These are phyloP conservation scores for Ceratorhiza oryzae-sativae DNA, from an alignment of 1,284 basidiomycete species.

Conservation along the genomic window DNA sequence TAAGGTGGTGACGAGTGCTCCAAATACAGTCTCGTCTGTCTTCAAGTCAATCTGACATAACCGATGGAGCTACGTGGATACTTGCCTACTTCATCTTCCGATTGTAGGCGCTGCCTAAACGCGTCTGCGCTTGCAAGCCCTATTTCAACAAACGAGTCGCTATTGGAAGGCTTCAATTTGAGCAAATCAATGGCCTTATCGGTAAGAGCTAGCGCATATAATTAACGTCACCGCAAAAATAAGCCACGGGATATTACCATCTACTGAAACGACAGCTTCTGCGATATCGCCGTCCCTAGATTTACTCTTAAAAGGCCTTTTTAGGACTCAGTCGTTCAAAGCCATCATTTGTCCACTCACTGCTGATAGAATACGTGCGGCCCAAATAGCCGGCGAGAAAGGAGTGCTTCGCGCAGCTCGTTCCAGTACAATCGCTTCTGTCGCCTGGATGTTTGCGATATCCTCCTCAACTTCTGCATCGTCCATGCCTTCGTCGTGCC, in stretches of 20 bases:
- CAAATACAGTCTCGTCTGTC: slow-evolving; percentile 59
- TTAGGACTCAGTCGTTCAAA: background rate
- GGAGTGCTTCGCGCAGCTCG: slow-evolving; percentile 44
- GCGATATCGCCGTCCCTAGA: background rate
- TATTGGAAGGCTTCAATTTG: slow-evolving; percentile 17
- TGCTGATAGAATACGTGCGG: slow-evolving; percentile 37
- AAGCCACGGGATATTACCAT: background rate
- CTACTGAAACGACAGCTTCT: slow-evolving; percentile 17
- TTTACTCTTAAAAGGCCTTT: slow-evolving; percentile 15
- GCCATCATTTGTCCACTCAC: slow-evolving; percentile 27
- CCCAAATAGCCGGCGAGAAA: slow-evolving; percentile 42
- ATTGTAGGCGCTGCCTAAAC: slow-evolving; percentile 2
- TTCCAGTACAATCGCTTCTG: slow-evolving; percentile 27
- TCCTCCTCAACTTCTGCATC: slow-evolving; percentile 21
- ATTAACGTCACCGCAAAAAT: background rate
- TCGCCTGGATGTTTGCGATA: slow-evolving; percentile 13
- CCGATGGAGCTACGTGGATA: background rate
- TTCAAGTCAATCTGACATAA: background rate
- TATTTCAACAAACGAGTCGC: slow-evolving; percentile 29
- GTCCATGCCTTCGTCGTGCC: slow-evolving; percentile 33
- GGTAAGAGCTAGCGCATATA: slow-evolving; percentile 14
- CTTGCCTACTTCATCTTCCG: slow-evolving; percentile 29
- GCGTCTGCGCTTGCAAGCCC: slow-evolving; percentile 40
- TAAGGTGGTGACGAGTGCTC: slow-evolving; percentile 61
- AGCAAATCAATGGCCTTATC: slow-evolving; percentile 24